These are phyloP conservation scores for Pisolithus albus DNA, from an alignment of 768 basidiomycete genomes.

Conservation along the genomic window DNA sequence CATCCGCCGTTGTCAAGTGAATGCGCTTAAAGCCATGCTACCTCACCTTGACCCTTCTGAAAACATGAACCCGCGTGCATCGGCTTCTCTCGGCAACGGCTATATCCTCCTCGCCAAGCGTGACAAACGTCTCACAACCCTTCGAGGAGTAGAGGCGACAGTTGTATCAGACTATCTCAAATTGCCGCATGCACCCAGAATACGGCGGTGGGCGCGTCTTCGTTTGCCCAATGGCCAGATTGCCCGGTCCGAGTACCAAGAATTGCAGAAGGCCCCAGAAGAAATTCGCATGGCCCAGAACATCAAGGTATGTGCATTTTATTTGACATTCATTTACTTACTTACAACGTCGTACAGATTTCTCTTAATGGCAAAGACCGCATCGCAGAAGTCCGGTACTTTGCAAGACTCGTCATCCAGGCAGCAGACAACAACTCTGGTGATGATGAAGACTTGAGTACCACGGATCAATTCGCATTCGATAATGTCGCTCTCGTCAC, in stretches of 20 bases:
- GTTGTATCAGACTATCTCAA: not conserved
- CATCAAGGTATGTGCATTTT: not conserved
- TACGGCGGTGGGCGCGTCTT: not conserved
- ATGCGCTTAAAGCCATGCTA: constrained; percentile 11
- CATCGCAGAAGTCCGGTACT: not conserved
- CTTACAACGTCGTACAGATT: not conserved
- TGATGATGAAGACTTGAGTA: not conserved
- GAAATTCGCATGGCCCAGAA: not conserved
- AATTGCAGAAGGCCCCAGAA: not conserved
- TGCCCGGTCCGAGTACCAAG: not conserved
- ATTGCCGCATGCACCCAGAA: not conserved
- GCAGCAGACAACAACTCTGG: not conserved
- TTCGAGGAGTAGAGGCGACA: not conserved
- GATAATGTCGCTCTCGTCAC: constrained; percentile 16
- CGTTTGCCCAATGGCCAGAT: not conserved
- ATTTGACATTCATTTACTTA: too few species aligned
- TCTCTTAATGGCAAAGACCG: not conserved
- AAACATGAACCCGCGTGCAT: not conserved
- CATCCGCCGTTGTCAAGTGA: too few species aligned
- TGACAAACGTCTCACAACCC: not conserved
- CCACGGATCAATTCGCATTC: not conserved
- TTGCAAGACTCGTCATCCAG: not conserved
- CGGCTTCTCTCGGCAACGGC: not conserved
- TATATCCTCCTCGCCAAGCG: not conserved
- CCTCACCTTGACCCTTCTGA: constrained; percentile 4